Percentiles rank a stretch among this genome's conserved stretches.
Conservation (phyloP, 805 yeast genomes). For the Wickerhamiella occidentalis region DNA sequence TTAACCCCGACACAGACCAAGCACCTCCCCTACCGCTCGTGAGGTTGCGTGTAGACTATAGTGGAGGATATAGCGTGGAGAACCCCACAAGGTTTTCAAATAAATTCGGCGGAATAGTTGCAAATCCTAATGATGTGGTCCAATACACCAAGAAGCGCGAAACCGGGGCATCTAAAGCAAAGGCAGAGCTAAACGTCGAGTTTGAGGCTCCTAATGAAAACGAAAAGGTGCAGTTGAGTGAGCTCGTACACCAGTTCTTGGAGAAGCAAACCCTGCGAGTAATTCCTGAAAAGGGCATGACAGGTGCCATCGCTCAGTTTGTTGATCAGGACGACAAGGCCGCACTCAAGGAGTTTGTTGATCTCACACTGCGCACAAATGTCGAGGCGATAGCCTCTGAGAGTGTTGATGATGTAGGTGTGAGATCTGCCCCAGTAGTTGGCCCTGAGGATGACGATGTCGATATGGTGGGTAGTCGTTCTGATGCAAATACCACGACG, state of each 20-base stretch:
- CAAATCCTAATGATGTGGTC: constrained; percentile 79
- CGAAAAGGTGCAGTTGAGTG: constrained; percentile 40
- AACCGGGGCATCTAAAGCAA: constrained; percentile 15
- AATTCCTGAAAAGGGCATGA: constrained; percentile 64
- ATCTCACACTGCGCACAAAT: constrained; percentile 13
- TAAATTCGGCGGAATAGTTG: constrained; percentile 79
- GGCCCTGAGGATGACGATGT: constrained; percentile 17
- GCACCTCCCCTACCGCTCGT: constrained; percentile 69
- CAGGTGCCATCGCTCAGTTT: constrained; percentile 55
- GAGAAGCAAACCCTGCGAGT: constrained; percentile 52
- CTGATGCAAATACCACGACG: neutral
- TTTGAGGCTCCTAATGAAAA: neutral
- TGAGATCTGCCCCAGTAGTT: constrained; percentile 16
- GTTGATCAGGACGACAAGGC: constrained; percentile 75
- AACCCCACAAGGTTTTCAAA: constrained; percentile 83
- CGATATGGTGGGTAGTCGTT: no score
- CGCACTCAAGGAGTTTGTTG: constrained; percentile 41
- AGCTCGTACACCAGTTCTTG: constrained; percentile 51
- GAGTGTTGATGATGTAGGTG: constrained; percentile 4
- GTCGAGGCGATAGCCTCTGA: neutral
- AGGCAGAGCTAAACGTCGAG: constrained; percentile 6
- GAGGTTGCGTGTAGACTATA: constrained; percentile 73
- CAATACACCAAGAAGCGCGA: constrained; percentile 42
- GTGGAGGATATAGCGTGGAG: constrained; percentile 85
- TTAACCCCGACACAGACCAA: constrained; percentile 24